phyloP scores from a whole-genome alignment of 2,329 filamentous ascomycete species.

The Capronia americana region DNA sequence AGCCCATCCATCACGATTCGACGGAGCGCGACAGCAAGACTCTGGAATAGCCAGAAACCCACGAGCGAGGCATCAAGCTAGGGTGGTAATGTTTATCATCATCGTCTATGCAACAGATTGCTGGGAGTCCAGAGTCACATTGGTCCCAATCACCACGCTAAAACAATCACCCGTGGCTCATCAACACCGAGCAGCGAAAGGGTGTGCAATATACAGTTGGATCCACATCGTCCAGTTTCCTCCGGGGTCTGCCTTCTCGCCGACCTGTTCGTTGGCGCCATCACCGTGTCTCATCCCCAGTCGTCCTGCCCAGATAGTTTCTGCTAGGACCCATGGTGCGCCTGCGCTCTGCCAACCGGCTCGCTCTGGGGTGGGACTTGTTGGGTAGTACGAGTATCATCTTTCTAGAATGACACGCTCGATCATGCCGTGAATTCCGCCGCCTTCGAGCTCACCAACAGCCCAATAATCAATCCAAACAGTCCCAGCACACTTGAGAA shows the following conservation, averaged over 20 bases:
- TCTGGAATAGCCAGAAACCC: not conserved
- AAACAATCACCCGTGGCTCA: not conserved
- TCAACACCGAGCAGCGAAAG: not conserved
- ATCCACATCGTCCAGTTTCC: not conserved
- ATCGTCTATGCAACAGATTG: not conserved
- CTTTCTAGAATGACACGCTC: not conserved
- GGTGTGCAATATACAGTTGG: not conserved
- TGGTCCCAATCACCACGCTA: not conserved
- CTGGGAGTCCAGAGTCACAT: not conserved
- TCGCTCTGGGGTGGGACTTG: not conserved
- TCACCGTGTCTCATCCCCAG: not conserved
- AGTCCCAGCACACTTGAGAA: conserved; percentile 97
- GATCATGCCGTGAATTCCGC: conserved; percentile 64
- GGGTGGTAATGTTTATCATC: not conserved
- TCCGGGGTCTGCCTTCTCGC: not conserved
- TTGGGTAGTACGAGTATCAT: not conserved
- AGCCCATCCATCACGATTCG: not conserved
- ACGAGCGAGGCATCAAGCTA: not conserved
- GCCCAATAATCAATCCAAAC: conserved; percentile 93
- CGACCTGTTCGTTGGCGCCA: not conserved
- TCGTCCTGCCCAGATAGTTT: not conserved
- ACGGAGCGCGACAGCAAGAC: not conserved
- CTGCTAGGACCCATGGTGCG: not conserved
- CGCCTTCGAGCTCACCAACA: conserved; percentile 86
- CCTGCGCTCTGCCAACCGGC: not conserved